phyloP scores from a whole-genome alignment of 2,329 filamentous ascomycete species.

The Clarireedia paspali region DNA sequence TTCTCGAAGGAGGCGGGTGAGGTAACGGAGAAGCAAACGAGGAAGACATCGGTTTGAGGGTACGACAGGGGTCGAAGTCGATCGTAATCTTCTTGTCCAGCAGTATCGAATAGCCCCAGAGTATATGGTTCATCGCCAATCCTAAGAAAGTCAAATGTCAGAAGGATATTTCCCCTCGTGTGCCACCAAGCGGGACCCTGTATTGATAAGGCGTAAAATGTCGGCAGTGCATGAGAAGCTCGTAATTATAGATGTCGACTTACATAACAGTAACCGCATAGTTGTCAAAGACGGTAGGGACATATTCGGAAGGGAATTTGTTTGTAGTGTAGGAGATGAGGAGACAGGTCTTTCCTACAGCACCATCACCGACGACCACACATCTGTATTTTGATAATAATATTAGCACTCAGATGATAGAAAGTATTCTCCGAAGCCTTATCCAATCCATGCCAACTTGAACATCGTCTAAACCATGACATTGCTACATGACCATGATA shows the following conservation, averaged over 20 bases:
- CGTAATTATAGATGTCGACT: slow-evolving; percentile 36
- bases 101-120: slow-evolving; percentile 94
- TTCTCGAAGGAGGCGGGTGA: slow-evolving; percentile 98
- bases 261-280: slow-evolving; percentile 99
- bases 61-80: slow-evolving; percentile 93
- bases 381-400: slow-evolving; percentile 52
- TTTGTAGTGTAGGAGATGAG: slow-evolving; percentile 99
- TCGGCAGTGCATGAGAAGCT: not conserved
- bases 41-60: slow-evolving; percentile 96
- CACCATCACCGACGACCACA: slow-evolving; percentile 98
- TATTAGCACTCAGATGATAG: not conserved
- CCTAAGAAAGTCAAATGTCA: slow-evolving; percentile 44
- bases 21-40: slow-evolving; percentile 97
- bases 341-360: slow-evolving; percentile 97
- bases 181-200: not conserved
- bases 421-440: not conserved
- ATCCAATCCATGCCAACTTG: not conserved
- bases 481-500: not conserved
- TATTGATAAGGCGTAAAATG: not conserved
- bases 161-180: not conserved
- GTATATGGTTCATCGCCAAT: slow-evolving; percentile 99
- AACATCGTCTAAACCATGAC: not conserved
- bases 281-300: slow-evolving; percentile 98
- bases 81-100: slow-evolving; percentile 99
- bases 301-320: slow-evolving; percentile 99